Evolutionary conservation across 139 green algal genomes (phyloP).

Genomic region (Micromonas pusilla): DNA sequence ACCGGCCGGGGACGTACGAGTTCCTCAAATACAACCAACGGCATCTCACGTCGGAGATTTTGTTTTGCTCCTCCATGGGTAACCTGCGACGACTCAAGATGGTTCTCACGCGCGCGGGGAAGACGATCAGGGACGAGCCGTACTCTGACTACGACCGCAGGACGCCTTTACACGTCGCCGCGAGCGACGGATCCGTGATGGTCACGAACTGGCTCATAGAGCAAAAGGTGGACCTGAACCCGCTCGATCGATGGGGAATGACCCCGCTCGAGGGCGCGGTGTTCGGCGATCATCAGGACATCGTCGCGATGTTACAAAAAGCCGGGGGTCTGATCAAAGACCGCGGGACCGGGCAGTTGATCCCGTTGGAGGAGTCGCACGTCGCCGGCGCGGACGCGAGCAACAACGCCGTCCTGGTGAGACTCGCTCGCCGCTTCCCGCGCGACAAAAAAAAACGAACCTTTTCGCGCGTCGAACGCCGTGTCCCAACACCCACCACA

Average conservation of each 20-base stretch:
- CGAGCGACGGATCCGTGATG: neutral
- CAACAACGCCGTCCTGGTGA: too few species aligned
- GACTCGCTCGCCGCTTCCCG: too few species aligned
- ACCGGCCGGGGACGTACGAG: conserved; percentile 2
- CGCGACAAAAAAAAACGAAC: too few species aligned
- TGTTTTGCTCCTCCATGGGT: conserved; percentile 14
- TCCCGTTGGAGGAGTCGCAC: neutral
- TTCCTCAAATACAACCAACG: conserved; percentile 6
- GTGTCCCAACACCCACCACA: too few species aligned
- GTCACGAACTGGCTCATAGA: conserved; percentile 22
- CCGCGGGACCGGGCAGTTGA: conserved; percentile 4
- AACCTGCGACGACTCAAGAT: conserved; percentile 15
- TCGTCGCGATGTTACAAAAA: conserved; percentile 22
- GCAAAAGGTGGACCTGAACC: conserved; percentile 16
- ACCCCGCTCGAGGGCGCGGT: conserved; percentile 29
- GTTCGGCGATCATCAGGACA: conserved; percentile 8
- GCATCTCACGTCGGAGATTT: conserved; percentile 6
- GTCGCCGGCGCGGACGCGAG: neutral
- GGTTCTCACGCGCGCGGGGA: neutral
- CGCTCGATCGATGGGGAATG: conserved; percentile 20
- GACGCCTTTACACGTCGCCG: conserved; percentile 26
- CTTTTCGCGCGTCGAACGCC: too few species aligned
- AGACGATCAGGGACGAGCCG: neutral
- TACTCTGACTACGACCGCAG: conserved; percentile 20
- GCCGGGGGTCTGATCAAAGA: conserved; percentile 16